Conservation (phyloP, 805 yeast genomes). For the Starmerella powellii region DNA sequence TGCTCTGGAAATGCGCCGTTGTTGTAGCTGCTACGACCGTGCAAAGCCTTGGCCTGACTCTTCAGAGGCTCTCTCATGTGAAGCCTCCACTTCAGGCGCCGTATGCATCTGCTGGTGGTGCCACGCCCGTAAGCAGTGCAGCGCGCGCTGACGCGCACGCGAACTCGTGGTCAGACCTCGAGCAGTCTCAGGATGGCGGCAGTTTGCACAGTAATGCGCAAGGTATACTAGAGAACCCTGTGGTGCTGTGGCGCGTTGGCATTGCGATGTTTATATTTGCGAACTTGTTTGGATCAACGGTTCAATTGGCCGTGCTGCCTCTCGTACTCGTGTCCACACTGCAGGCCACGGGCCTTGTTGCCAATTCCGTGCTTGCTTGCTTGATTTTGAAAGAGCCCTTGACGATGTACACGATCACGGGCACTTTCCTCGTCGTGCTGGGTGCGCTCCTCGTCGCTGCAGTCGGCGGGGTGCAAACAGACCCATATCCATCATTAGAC, state of each 20-base stretch:
- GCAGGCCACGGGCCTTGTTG: slow-evolving; percentile 79
- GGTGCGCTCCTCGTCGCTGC: slow-evolving; percentile 74
- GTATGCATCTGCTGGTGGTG: too few species aligned
- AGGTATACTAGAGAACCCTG: neutral
- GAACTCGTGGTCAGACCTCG: too few species aligned
- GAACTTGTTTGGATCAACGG: slow-evolving; percentile 66
- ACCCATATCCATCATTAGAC: slow-evolving; percentile 41
- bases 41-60: slow-evolving; percentile 69
- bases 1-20: slow-evolving; percentile 30
- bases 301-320: slow-evolving; percentile 76
- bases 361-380: slow-evolving; percentile 65
- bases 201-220: too few species aligned
- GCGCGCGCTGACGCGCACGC: too few species aligned
- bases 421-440: slow-evolving; percentile 53
- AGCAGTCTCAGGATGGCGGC: neutral
- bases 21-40: slow-evolving; percentile 66
- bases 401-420: slow-evolving; percentile 43
- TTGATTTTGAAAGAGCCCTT: slow-evolving; percentile 57
- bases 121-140: too few species aligned
- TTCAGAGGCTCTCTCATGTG: slow-evolving; percentile 69
- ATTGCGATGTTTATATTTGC: slow-evolving; percentile 57
- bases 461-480: slow-evolving; percentile 45
- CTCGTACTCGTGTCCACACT: slow-evolving; percentile 66
- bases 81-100: slow-evolving; percentile 1
- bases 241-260: slow-evolving; percentile 57